These are phyloP conservation scores for Cryphonectria naterciae DNA, from an alignment of 2,329 filamentous ascomycete genomes.

Conservation along the genomic window DNA sequence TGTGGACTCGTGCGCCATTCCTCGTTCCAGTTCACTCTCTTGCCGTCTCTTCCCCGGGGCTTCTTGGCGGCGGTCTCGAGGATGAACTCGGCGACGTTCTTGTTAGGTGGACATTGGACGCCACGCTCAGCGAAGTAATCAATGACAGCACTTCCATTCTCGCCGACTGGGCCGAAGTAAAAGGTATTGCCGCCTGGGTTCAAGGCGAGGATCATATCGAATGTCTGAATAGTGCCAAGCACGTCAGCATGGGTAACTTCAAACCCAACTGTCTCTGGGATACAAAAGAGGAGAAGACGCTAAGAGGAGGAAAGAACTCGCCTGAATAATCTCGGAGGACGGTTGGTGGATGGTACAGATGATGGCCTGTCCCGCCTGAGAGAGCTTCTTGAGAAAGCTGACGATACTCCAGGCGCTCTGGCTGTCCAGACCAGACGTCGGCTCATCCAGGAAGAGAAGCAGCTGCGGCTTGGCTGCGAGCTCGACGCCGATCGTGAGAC, in stretches of 20 bases:
- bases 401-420: slow-evolving; percentile 77
- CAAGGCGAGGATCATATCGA: slow-evolving; percentile 60
- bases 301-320: neutral
- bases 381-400: slow-evolving; percentile 68
- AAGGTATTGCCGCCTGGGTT: slow-evolving; percentile 67
- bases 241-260: slow-evolving; percentile 73
- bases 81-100: slow-evolving; percentile 71
- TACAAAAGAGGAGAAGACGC: slow-evolving; percentile 41
- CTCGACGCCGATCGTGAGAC: slow-evolving; percentile 76
- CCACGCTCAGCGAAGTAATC: slow-evolving; percentile 65
- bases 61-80: slow-evolving; percentile 45
- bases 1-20: slow-evolving; percentile 44
- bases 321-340: slow-evolving; percentile 45
- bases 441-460: slow-evolving; percentile 76
- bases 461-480: slow-evolving; percentile 73
- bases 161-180: slow-evolving; percentile 73
- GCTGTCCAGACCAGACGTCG: slow-evolving; percentile 74
- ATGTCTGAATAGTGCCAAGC: slow-evolving; percentile 45
- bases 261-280: slow-evolving; percentile 47
- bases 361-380: slow-evolving; percentile 48
- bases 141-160: slow-evolving; percentile 60
- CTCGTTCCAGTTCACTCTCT: slow-evolving; percentile 42
- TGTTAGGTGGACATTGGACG: slow-evolving; percentile 49
- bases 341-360: slow-evolving; percentile 53
- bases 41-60: slow-evolving; percentile 52